Evolutionary conservation across 768 basidiomycete species (phyloP).

Genomic region (Candolleomyces aberdarensis): DNA sequence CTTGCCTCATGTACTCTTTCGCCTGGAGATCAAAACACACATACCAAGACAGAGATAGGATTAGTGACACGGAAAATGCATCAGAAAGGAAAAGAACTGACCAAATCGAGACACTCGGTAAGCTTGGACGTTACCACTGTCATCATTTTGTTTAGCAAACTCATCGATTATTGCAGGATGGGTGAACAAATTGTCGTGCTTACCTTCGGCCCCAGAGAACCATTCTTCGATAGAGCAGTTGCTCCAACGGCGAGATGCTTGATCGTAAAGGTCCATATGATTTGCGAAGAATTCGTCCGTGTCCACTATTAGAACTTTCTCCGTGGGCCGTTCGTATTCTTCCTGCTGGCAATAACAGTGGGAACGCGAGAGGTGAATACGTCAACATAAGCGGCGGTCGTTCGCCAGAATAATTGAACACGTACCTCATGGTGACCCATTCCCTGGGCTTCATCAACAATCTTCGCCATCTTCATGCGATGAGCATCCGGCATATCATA

Average conservation of each 20-base stretch:
- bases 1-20: slow-evolving; percentile 45
- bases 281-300: slow-evolving; percentile 39
- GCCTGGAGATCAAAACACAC: slow-evolving; percentile 24
- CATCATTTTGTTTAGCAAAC: not conserved
- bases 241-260: slow-evolving; percentile 43
- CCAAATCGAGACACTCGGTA: slow-evolving; percentile 45
- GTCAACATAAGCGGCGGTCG: not conserved
- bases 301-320: slow-evolving; percentile 37
- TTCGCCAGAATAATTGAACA: not conserved
- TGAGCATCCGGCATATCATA: slow-evolving; percentile 12
- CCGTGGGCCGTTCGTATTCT: not conserved
- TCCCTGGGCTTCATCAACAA: not conserved
- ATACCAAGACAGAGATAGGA: too few relatives aligned
- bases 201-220: slow-evolving; percentile 52
- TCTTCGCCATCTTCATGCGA: slow-evolving; percentile 13
- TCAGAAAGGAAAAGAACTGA: slow-evolving; percentile 23
- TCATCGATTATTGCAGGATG: not conserved
- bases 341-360: not conserved
- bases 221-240: slow-evolving; percentile 52
- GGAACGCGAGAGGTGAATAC: not conserved
- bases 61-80: not conserved
- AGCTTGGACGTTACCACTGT: slow-evolving; percentile 44
- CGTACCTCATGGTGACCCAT: not conserved
- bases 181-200: not conserved
- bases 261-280: slow-evolving; percentile 42